Base-by-base conservation (phyloP, 2,329 filamentous ascomycete genomes). In the Aureobasidium namibiae region DNA sequence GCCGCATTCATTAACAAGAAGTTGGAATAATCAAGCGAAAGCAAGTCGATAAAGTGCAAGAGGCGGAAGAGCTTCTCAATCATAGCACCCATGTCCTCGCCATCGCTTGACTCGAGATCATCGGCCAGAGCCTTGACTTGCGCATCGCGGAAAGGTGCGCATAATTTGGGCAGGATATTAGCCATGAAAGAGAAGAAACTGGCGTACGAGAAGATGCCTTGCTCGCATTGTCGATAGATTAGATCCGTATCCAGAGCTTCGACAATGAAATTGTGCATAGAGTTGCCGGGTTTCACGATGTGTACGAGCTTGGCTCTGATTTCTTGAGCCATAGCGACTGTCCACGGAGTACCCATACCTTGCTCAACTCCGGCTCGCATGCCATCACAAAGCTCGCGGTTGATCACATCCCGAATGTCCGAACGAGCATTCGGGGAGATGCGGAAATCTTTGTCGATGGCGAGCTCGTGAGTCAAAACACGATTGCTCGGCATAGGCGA, bases 1-100 rank as follows among this genome's bases (percentile, higher is more conserved):
- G 87, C 87, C 0, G 85, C 85, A 29, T 87, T 81, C 70, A 85
- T 84, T 52, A 94, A 76, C 66, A 92, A 79, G 68, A 90, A 92
- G 69, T 94, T 94, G 61, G 88, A 86, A 67, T 92, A 91, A 67
- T 94, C 89, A 61, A 90, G 84, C 24, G 88, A 82, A 75, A 92
- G 86, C 36, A 87, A 76, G 66, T 94, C 87, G 59, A 92, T 88
- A 65, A 90, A 87, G 31, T 84, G 82, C 57, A 90, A 82, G 1
- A 94, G 77, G 14, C 86, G 85, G 73, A 90, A 86, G 1, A 92
- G 80, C 63, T 89, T 86, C 67, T 89, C 85, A 16, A 91, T 87
- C 67, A 91, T 82, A 66, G 60, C 70, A 62, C 23, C 46, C 23
- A 56, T 62, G 13, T 63, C 62, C 14, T 62, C 56, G 13, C 58